Conservation (phyloP, 2,329 filamentous ascomycete genomes). For the Scolecobasidium constrictum region DNA sequence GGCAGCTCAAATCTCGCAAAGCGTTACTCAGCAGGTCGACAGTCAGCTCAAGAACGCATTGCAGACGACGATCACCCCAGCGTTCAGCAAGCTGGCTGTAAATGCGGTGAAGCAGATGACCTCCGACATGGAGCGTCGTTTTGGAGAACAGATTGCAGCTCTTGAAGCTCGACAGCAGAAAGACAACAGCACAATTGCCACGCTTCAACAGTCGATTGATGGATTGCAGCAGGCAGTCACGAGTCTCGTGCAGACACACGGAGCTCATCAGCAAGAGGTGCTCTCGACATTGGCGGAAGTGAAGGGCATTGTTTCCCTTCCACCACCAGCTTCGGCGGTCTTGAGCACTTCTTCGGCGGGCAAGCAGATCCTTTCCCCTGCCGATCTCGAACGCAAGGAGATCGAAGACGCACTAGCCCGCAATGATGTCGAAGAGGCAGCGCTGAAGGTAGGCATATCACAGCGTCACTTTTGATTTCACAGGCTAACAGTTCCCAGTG, state of each 20-base stretch:
- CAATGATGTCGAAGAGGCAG: constrained; percentile 37
- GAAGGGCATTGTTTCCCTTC: constrained; percentile 15
- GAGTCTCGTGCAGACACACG: constrained; percentile 57
- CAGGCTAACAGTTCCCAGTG: constrained; percentile 28
- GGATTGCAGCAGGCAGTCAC: constrained; percentile 58
- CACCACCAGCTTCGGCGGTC: constrained; percentile 14
- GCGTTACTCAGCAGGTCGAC: constrained; percentile 58
- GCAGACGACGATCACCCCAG: constrained; percentile 52
- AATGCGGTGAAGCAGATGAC: constrained; percentile 58
- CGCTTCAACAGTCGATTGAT: constrained; percentile 56
- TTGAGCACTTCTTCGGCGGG: constrained; percentile 33
- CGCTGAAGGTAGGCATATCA: constrained; percentile 27
- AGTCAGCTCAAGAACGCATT: constrained; percentile 50
- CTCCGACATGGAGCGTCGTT: constrained; percentile 54
- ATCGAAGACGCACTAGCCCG: constrained; percentile 54
- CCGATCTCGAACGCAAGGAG: constrained; percentile 47
- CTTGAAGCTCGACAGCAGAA: constrained; percentile 40
- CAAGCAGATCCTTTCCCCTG: constrained; percentile 45
- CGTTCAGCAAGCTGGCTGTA: constrained; percentile 53
- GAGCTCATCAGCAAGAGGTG: constrained; percentile 52
- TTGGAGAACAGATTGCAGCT: constrained; percentile 40
- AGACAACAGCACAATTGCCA: constrained; percentile 57
- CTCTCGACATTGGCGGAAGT: constrained; percentile 30
- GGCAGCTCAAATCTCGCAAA: constrained; percentile 58
- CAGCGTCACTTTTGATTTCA: constrained; percentile 1